Base-by-base conservation (phyloP, 805 yeast species). In the Torulaspora indica region DNA sequence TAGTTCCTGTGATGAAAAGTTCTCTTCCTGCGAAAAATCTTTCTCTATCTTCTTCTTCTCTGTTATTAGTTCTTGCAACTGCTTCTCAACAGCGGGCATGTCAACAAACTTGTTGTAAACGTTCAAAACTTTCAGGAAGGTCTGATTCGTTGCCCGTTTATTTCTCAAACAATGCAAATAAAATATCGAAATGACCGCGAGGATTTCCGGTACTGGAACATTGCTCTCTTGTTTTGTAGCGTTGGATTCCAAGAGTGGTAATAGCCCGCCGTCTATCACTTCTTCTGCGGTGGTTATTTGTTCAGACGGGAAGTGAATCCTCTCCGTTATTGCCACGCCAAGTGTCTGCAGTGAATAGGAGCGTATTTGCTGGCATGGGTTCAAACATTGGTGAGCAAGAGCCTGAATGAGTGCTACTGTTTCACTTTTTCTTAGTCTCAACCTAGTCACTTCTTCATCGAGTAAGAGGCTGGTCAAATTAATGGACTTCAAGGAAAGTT, bases 341-440 rank as follows among this genome's bases (percentile, higher is more conserved):
- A 90, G 71, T 0, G 77, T 63, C 15, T 73, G 72, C 33, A 88
- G 64, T 0, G 95, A 90, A 61, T 74, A 77, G 0, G 75, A 64
- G 31, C 95, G 70, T 8, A 89, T 69, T 57, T 85, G 89, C 22
- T 86, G 71, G 60, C 95, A 86, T 14, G 96, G 95, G 56, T 89
- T 89, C 60, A 84, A 75, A 60, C 96, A 85, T 61, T 90, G 96
- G 56, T 85, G 91, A 0, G 93, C 88, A 42, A 89, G 71, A 0
- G 95, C 95, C 58, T 87, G 91, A 23, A 85, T 71, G 48, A 86
- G 69, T 1, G 95, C 83, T 51, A 68, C 61, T 35, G 61, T 61
- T 48, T 67, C 73, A 32, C 64, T 71, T 35, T 64, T 64, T 13
- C 44, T 30, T 6, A 42, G 47, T n/a, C 23, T 35, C 25, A 42